Base-by-base conservation (phyloP, 495 filamentous ascomycete genomes). In the Darksidea phi region DNA sequence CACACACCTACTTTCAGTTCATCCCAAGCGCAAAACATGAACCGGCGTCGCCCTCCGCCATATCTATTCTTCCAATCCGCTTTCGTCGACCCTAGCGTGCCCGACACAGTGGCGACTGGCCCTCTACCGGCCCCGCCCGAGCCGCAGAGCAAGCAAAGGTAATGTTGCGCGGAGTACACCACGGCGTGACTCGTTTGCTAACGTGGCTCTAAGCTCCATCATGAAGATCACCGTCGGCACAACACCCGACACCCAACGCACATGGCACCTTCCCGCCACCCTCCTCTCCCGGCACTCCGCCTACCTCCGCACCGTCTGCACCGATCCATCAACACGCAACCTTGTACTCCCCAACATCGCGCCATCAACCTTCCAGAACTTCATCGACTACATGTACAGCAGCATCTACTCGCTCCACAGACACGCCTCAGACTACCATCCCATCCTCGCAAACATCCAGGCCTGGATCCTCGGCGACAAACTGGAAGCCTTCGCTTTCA, bases 371-470 rank as follows among this genome's bases (percentile, higher is more conserved):
- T 56, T 56, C 53, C 53, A 56, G 23, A 45, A 45, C 53, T 56
- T 56, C 53, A 24, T 56, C 53, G 37, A 45, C 37, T 56, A 56
- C 53, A 26, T 43, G 13, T 15, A 56, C 53, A 25, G 18, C 53
- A 25, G 6, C 17, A 56, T 56, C 37, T 56, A 56, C 53, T 25
- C 20, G 5, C 17, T 45, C 37, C 20, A 45, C 53, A 45, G 13
- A 6, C n/a, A 2, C 2, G 1, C 38, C 20, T 4, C 41, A 5
- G 1, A 1, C 41, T 56, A 32, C 53, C 11, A 28, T 10, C 53
- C 53, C 1, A 28, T 56, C 12, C 20, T 4, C 11, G 4, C 18
- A 12, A 17, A 56, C 53, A 15, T 23, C 3, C 8, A 6, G 1
- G 36, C 53, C 53, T 56, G 28, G 20, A 15, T 45, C 6, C 53